phyloP scores from a whole-genome alignment of 2,329 filamentous ascomycete genomes.

The Neofusicoccum cordaticola region DNA sequence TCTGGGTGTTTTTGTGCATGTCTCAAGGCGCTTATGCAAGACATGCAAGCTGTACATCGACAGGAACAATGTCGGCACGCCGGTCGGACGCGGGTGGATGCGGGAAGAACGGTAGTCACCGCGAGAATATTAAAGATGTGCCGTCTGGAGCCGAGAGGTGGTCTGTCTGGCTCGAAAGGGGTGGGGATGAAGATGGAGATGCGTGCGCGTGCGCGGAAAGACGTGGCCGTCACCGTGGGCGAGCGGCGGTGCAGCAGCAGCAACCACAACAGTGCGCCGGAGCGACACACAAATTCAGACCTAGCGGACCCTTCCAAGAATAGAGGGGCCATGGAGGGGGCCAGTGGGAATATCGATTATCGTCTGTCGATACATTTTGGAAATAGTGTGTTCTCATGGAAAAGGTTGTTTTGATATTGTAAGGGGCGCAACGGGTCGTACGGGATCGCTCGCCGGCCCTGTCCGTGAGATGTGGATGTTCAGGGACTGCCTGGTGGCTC shows the following conservation, averaged over 20 bases:
- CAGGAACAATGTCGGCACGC: background rate
- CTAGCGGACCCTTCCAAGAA: conserved; percentile 2
- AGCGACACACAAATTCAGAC: background rate
- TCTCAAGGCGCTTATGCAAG: background rate
- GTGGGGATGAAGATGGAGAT: conserved; percentile 11
- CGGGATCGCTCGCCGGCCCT: background rate
- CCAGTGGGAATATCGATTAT: conserved; percentile 10
- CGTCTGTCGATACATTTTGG: conserved; percentile 14
- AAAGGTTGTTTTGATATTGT: conserved; percentile 4
- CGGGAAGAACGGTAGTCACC: conserved; percentile 1
- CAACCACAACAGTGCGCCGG: background rate
- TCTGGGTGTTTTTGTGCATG: background rate
- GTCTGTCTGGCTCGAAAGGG: conserved; percentile 4
- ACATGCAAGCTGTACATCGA: background rate
- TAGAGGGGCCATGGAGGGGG: background rate
- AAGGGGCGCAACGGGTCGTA: background rate
- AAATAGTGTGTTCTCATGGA: background rate
- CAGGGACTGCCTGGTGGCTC: background rate
- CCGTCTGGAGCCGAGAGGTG: conserved; percentile 12
- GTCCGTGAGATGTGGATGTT: background rate
- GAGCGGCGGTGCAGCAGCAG: background rate
- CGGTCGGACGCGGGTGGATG: background rate
- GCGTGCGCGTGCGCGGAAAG: background rate
- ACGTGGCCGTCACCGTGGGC: background rate
- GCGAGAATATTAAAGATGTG: conserved; percentile 7